Conservation (phyloP, 73 alveolate genomes). For the Paramecium pentaurelia region DNA sequence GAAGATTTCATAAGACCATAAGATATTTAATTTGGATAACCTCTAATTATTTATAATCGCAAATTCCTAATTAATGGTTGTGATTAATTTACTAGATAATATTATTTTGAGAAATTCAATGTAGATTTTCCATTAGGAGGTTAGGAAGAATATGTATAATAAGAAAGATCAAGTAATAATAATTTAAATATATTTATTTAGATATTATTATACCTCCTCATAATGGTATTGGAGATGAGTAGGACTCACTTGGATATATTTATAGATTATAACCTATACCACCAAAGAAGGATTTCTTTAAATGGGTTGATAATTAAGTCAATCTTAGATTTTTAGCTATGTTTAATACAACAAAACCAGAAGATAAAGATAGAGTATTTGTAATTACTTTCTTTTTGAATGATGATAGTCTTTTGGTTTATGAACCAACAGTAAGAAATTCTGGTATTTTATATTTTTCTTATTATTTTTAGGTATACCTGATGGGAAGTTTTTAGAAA, state of each 20-base stretch:
- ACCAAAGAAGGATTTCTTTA: constrained; percentile 90
- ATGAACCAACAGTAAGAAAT: constrained; percentile 91
- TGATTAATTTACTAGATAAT: constrained; percentile 88
- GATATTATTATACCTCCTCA: constrained; percentile 90
- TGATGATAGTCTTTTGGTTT: constrained; percentile 90
- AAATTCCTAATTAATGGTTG: constrained; percentile 81
- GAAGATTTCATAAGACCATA: constrained; percentile 81
- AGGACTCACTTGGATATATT: constrained; percentile 91
- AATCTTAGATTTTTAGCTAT: constrained; percentile 87
- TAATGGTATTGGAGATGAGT: constrained; percentile 95
- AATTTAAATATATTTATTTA: not conserved
- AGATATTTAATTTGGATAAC: constrained; percentile 80
- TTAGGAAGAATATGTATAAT: constrained; percentile 74
- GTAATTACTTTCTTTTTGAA: constrained; percentile 84
- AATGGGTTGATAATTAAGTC: constrained; percentile 92
- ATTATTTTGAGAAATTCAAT: constrained; percentile 72
- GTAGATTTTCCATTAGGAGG: constrained; percentile 88
- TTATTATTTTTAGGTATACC: constrained; percentile 67
- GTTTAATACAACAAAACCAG: constrained; percentile 86
- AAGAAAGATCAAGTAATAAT: constrained; percentile 68
- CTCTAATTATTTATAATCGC: constrained; percentile 79
- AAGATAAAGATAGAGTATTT: constrained; percentile 89
- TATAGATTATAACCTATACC: constrained; percentile 80
- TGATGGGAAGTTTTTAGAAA: constrained; percentile 88
- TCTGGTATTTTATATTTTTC: constrained; percentile 55